Percentiles rank a stretch among this genome's conserved stretches.
Evolutionary conservation across 2,329 filamentous ascomycete genomes (phyloP).

Genomic region (Paecilomyces niveus): DNA sequence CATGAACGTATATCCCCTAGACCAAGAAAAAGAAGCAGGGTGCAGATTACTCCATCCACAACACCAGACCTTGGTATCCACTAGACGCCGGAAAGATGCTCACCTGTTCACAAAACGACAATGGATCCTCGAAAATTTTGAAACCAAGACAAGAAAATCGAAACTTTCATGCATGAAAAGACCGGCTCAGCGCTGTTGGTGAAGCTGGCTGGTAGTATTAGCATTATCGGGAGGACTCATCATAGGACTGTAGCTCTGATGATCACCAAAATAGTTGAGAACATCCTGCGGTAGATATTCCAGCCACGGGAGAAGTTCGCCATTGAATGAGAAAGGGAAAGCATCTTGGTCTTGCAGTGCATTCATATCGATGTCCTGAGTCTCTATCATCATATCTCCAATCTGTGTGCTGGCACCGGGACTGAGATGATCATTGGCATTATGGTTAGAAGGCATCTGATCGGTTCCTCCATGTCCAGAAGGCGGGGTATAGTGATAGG

Average conservation of each 20-base stretch:
- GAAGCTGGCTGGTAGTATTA: slow-evolving; percentile 9
- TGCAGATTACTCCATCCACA: background rate
- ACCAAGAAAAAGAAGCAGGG: background rate
- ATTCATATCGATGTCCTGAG: slow-evolving; percentile 69
- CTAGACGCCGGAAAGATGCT: background rate
- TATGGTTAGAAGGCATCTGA: slow-evolving; percentile 10
- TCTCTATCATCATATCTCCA: slow-evolving; percentile 60
- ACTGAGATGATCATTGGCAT: slow-evolving; percentile 10
- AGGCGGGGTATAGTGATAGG: slow-evolving; percentile 10
- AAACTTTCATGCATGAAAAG: slow-evolving; percentile 6
- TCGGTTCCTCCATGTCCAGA: slow-evolving; percentile 7
- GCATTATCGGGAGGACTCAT: slow-evolving; percentile 21
- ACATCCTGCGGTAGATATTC: slow-evolving; percentile 66
- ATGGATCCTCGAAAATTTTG: background rate
- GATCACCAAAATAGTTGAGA: slow-evolving; percentile 46
- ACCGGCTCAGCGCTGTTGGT: slow-evolving; percentile 7
- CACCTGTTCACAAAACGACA: background rate
- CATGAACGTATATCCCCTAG: background rate
- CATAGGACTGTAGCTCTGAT: slow-evolving; percentile 21
- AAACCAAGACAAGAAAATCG: background rate
- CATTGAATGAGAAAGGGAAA: slow-evolving; percentile 36
- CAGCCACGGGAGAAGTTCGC: slow-evolving; percentile 65
- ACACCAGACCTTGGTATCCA: background rate
- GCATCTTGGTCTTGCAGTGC: slow-evolving; percentile 42
- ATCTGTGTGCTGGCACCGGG: slow-evolving; percentile 11